Base-by-base conservation (phyloP, 23 red algal genomes). In the Gracilaria caudata region DNA sequence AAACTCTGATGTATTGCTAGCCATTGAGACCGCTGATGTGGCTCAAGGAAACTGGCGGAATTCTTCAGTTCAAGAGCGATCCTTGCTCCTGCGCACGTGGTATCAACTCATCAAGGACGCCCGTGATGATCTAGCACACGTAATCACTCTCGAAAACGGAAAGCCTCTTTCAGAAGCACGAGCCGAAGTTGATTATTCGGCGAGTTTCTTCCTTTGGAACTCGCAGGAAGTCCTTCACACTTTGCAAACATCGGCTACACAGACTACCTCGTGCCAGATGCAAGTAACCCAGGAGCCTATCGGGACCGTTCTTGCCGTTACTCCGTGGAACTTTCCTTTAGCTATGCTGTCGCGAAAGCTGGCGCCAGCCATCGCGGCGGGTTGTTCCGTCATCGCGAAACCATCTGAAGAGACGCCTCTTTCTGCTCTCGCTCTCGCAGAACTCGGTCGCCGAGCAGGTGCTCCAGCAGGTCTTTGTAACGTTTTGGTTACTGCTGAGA, bases 291-390 rank as follows among this genome's bases (percentile, higher is more conserved):
- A 90, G 10, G 56, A 93, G 41, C 93, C 97, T 6, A 66, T 95
- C 21, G 97, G 97, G 36, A 93, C 95, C 17, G 81, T 77, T 16
- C 87, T 90, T 11, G 90, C 86, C 24, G 80, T 99, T 25, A 99
- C 97, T 32, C 93, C 97, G 49, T 99, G 93, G 97, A 95, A 95
- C 74, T 95, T 95, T 75, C 97, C 97, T 32, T 30, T 65, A 24
- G 97, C 93, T 16, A 94, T 99, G 93, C 46, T 95, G 26, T 83
- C 93, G 12, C 89, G 97, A 60, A 99, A 99, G 73, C 84, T 93
- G 0, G 82, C 93, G 11, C 71, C 93, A 32, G 97, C 97, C 26
- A 39, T 99, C 19, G 93, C 93, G 21, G 93, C 97, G 17, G 97
- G 97, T 20, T 95, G 93, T 46, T 58, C 93, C 10, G 84, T 99